Evolutionary conservation across 1,139 yeast genomes (phyloP), one percentile per base, ranked within the genome.

Genomic region (Hemisphaericaspora xylanilytica): DNA sequence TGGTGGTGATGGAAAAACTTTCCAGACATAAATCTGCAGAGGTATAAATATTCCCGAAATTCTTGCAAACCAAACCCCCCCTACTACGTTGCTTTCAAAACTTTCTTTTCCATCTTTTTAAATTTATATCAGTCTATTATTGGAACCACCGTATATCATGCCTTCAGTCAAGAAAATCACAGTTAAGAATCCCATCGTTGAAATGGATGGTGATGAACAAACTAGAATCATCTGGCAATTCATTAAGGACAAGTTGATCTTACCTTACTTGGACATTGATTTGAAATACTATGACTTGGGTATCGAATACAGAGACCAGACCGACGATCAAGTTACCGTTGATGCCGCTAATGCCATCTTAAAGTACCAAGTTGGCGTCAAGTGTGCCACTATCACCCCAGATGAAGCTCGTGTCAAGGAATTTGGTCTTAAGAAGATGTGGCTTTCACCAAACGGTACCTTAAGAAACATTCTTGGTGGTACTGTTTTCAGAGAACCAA

Each of bases 311-410:
- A 80, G 97, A 63, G 97, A 90, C 65, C 64, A 79, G 50, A 90
- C 97, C 33, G 75, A 87, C 53, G 97, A 90, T 63, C 70, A 85
- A 67, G 88, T 90, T 55, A 90, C 97, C 21, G 62, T 75, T 37
- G 97, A 90, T 48, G 88, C 96, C 6, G 97, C 97, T 27, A 73
- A 85, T 46, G 97, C 97, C 39, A 89, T 87, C 55, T 74, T 81
- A 62, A 75, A 89, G 67, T 83, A 87, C 62, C 87, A 89, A 41
- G 97, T 90, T 36, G 97, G 95, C 44, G 85, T 90, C 56, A 90
- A 90, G 71, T 90, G 97, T 70, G 97, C 97, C 37, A 90, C 97
- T 41, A 90, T 90, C 63, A 90, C 97, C n/a, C 97, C 97, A 7
- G 97, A 90, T 62, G 97, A 90, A 70, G 90, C 85, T 32, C 80